Percentiles rank a stretch among this genome's conserved stretches.
Conservation (phyloP, 1,284 basidiomycete species). For the Boletus smithii region DNA sequence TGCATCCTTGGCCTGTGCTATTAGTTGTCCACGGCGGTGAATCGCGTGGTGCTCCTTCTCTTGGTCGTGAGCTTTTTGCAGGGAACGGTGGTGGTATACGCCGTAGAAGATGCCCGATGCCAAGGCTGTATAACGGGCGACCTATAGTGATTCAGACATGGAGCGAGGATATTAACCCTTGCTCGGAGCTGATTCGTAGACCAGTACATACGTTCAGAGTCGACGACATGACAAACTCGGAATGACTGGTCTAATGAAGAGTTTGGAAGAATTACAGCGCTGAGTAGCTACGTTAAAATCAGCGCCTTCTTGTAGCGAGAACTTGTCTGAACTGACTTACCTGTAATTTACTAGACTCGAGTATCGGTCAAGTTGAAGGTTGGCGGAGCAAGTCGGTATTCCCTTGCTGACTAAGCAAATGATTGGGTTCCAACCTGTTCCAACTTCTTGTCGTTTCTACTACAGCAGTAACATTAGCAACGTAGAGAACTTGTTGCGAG, state of each 20-base stretch:
- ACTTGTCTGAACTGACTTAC: constrained; percentile 3
- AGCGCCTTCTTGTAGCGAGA: constrained; percentile 1
- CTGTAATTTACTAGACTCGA: constrained; percentile 15
- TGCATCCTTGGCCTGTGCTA: constrained; percentile 87
- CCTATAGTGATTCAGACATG: constrained; percentile 47
- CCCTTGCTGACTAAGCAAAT: constrained; percentile 33
- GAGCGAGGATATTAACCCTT: constrained; percentile 20
- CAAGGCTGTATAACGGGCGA: constrained; percentile 93
- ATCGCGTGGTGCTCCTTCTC: constrained; percentile 66
- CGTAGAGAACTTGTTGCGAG: no score
- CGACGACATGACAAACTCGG: constrained; percentile 48
- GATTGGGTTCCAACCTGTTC: no score
- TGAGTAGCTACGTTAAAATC: constrained; percentile 8
- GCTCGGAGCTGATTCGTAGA: not conserved
- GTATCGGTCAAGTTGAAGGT: constrained; percentile 14
- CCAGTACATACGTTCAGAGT: constrained; percentile 54
- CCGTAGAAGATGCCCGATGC: constrained; percentile 89
- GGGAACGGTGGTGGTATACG: constrained; percentile 85
- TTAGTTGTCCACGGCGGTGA: constrained; percentile 73
- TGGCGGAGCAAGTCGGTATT: constrained; percentile 31
- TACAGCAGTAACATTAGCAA: no score
- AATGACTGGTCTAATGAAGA: constrained; percentile 11
- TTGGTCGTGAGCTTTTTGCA: constrained; percentile 80
- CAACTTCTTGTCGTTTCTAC: no score
- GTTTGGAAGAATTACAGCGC: constrained; percentile 13